phyloP scores from a whole-genome alignment of 2,329 filamentous ascomycete species.

The Fusarium annulatum region DNA sequence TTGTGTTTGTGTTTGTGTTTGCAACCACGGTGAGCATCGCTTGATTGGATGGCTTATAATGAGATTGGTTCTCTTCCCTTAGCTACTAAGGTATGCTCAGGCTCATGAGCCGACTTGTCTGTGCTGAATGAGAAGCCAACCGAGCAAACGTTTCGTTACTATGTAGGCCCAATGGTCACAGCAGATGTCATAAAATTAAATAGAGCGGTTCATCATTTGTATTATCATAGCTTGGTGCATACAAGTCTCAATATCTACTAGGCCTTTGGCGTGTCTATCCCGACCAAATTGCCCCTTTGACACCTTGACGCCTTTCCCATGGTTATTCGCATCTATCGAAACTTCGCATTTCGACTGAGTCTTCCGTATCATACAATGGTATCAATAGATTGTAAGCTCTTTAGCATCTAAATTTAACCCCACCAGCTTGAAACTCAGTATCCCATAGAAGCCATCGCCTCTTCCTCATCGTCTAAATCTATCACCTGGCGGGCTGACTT shows the following conservation, averaged over 20 bases:
- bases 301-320: constrained; percentile 26
- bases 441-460: constrained; percentile 59
- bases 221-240: constrained; percentile 27
- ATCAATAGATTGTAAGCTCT: constrained; percentile 8
- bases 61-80: not conserved
- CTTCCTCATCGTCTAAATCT: constrained; percentile 62
- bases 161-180: not conserved
- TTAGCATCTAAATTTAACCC: not conserved
- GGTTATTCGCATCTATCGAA: constrained; percentile 12
- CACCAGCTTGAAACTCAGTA: constrained; percentile 42
- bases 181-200: not conserved
- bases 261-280: constrained; percentile 7
- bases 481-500: constrained; percentile 39
- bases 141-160: not conserved
- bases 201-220: constrained; percentile 23
- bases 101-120: not conserved
- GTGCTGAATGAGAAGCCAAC: not conserved
- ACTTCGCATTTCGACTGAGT: not conserved
- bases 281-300: constrained; percentile 17
- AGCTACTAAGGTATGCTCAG: not conserved
- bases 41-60: not conserved
- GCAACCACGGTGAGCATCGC: not conserved
- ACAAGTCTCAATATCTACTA: constrained; percentile 34
- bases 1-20: not conserved
- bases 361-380: constrained; percentile 25